Percentiles rank a stretch among this genome's conserved stretches.
Evolutionary conservation across 2,329 filamentous ascomycete species (phyloP).

Genomic region (Aureobasidium sp.): DNA sequence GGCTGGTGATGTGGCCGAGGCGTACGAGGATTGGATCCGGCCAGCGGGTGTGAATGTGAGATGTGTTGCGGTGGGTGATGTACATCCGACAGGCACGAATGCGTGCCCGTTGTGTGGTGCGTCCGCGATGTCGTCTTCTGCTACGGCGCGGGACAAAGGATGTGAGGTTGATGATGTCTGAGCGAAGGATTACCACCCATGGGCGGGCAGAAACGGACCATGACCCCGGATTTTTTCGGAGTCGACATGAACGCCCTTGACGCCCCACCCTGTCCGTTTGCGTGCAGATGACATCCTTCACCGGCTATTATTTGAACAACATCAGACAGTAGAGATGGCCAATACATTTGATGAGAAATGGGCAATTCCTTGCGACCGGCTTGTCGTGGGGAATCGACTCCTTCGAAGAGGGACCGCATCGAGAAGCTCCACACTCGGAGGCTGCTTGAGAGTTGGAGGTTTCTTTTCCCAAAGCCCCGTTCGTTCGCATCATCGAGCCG

Average conservation of each 20-base stretch:
- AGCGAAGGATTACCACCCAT: constrained; percentile 1
- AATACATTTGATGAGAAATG: not conserved
- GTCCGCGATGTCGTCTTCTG: not conserved
- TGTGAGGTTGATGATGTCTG: not conserved
- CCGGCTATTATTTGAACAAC: not conserved
- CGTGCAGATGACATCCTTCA: not conserved
- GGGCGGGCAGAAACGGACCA: constrained; percentile 1
- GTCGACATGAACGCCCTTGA: too few species aligned
- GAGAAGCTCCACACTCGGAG: constrained; percentile 4
- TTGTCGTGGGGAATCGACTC: not conserved
- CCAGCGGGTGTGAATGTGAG: not conserved
- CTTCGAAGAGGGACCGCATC: not conserved
- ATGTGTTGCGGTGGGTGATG: not conserved
- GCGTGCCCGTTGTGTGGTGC: constrained; percentile 8
- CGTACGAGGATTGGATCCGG: not conserved
- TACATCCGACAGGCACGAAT: constrained; percentile 10
- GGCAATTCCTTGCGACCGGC: not conserved
- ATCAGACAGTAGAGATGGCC: too few species aligned
- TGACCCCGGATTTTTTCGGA: constrained; percentile 10
- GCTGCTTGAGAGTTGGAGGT: too few species aligned
- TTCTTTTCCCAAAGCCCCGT: constrained; percentile 1
- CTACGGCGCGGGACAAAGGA: not conserved
- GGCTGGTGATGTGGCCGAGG: not conserved
- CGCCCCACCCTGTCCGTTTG: not conserved
- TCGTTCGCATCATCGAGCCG: constrained; percentile 3